Base-by-base conservation (phyloP, 1,139 yeast species). In the Blastobotrys malaysiensis region DNA sequence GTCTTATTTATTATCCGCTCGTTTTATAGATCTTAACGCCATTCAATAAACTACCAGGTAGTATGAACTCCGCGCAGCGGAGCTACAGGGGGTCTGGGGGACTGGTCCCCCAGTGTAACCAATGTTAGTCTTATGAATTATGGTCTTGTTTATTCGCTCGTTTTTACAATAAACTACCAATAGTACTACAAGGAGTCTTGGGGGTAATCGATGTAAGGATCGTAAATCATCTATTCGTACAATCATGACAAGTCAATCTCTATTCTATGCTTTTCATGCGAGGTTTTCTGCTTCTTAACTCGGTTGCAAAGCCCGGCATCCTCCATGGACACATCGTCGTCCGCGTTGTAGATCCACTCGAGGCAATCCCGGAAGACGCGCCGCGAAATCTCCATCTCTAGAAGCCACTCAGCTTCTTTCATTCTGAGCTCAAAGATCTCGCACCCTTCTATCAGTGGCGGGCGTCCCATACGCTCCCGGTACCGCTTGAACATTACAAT, bases 401-500 rank as follows among this genome's bases (percentile, higher is more conserved):
- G 69, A 55, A 74, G 77, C 62, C 78, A 69, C 62, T 88, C 91
- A 57, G 84, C 87, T 51, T 78, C 77, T 56, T 81, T 73, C 74
- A 88, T 77, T 55, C 83, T 74, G 24, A 72, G 67, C 66, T 84
- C 84, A 48, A 88, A 73, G 2, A 74, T 69, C 63, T 87, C 95
- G 68, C 96, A 88, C 36, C 89, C 83, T 69, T 89, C 96, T 20
- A 90, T 76, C 48, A 88, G 69, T 13, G 89, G 77, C 1, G 81
- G 76, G 19, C 69, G 65, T 7, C 79, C 74, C 6, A 81, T 81
- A 43, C 74, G 70, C 55, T 79, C 81, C 60, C 83, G 86, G 59
- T 81, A 75, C 56, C 86, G 75, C 65, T 83, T 85, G 73, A 84
- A 89, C 61, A 79, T 78, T 20, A 88, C 83, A 2, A 91, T 69